phyloP scores from a whole-genome alignment of 805 yeast genomes.

The Torulaspora gathmanii region DNA sequence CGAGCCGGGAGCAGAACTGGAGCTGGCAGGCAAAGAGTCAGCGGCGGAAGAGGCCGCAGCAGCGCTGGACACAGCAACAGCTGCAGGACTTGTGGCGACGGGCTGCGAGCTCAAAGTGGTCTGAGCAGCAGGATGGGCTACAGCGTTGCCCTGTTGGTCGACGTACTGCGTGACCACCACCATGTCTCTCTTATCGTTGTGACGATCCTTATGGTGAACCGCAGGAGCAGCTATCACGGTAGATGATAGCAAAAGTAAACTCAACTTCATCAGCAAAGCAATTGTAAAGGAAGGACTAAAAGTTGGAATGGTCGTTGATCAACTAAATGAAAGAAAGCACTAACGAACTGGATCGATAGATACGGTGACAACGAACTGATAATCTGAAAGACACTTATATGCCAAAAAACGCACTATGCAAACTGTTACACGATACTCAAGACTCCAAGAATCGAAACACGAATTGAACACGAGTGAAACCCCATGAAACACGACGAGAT shows the following conservation, averaged over 20 bases:
- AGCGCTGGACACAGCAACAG: conserved; percentile 9
- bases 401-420: neutral
- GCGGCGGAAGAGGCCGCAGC: conserved; percentile 9
- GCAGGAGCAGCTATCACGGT: conserved; percentile 32
- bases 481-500: too few relatives aligned
- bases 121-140: conserved; percentile 10
- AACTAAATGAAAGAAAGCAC: conserved; percentile 11
- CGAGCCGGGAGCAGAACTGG: conserved; percentile 7
- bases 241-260: conserved; percentile 22
- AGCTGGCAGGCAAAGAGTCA: too few relatives aligned
- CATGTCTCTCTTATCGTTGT: conserved; percentile 31
- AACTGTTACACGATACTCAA: conserved; percentile 1
- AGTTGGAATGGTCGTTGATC: conserved; percentile 4
- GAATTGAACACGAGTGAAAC: neutral
- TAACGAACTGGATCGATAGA: neutral
- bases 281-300: conserved; percentile 13
- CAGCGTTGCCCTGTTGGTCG: conserved; percentile 29
- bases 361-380: neutral
- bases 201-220: conserved; percentile 23
- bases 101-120: conserved; percentile 19
- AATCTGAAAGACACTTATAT: neutral
- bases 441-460: neutral
- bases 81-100: conserved; percentile 21
- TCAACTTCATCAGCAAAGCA: conserved; percentile 20
- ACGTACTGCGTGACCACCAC: conserved; percentile 35